A percentile compares a stretch with the other conserved stretches of the same genome.
Conservation (phyloP, 345 rosid genomes). For the Stellera chamaejasme region DNA sequence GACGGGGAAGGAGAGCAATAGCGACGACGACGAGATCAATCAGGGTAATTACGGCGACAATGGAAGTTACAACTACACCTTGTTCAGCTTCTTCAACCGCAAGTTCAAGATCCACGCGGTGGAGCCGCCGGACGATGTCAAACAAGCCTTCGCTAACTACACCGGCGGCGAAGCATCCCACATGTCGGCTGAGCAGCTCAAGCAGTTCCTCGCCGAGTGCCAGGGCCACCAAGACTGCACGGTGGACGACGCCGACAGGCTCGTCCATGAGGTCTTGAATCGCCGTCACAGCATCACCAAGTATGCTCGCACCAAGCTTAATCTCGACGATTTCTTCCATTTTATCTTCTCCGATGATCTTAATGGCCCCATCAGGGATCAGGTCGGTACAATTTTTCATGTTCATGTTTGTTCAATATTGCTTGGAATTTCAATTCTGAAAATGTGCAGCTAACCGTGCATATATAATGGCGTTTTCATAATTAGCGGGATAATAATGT, state of each 20-base stretch:
- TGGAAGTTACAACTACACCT: constrained; percentile 40
- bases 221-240: constrained; percentile 37
- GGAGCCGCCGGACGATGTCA: constrained; percentile 62
- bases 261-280: constrained; percentile 36
- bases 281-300: constrained; percentile 28
- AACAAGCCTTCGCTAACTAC: constrained; percentile 32
- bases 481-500: no score
- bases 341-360: constrained; percentile 26
- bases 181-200: constrained; percentile 41
- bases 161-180: constrained; percentile 28
- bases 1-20: constrained; percentile 28
- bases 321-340: constrained; percentile 41
- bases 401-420: not conserved
- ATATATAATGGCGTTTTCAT: no score
- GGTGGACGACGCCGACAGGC: constrained; percentile 42
- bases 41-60: not conserved
- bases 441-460: no score
- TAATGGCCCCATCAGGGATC: constrained; percentile 33
- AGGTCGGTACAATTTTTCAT: constrained; percentile 8
- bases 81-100: constrained; percentile 63
- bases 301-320: constrained; percentile 30
- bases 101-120: constrained; percentile 61
- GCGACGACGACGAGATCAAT: constrained; percentile 1
- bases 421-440: no score
- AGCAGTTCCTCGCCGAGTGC: constrained; percentile 39